Evolutionary conservation across 768 basidiomycete genomes (phyloP).

Genomic region (Amanita pseudoporphyria): DNA sequence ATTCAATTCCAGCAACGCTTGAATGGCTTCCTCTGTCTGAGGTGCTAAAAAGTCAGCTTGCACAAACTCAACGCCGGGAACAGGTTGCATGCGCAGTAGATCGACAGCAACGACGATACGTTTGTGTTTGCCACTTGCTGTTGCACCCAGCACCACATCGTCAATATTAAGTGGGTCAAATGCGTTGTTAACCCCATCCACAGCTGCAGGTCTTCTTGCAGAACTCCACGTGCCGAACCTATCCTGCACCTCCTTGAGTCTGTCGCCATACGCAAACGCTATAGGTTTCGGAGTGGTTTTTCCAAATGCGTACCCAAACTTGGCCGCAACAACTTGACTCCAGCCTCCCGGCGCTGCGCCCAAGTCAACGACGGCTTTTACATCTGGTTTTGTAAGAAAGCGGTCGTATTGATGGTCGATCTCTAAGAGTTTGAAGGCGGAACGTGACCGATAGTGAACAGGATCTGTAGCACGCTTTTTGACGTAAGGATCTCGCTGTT

Average conservation of each 20-base stretch:
- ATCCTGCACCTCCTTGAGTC: not conserved
- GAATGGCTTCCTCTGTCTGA: conserved; percentile 35
- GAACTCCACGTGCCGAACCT: not conserved
- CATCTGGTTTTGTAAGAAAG: conserved; percentile 43
- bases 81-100: conserved; percentile 58
- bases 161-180: conserved; percentile 8
- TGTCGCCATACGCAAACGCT: not conserved
- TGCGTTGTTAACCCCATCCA: not conserved
- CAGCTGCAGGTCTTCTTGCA: not conserved
- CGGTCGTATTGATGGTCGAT: conserved; percentile 48
- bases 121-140: conserved; percentile 7
- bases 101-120: conserved; percentile 66
- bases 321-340: conserved; percentile 73
- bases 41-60: conserved; percentile 71
- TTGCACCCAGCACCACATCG: not conserved
- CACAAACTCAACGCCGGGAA: conserved; percentile 65
- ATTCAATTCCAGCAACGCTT: conserved; percentile 20
- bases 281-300: not conserved
- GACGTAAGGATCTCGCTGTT: conserved; percentile 64
- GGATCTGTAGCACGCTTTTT: conserved; percentile 35
- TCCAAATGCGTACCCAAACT: conserved; percentile 39
- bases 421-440: conserved; percentile 88
- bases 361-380: conserved; percentile 68
- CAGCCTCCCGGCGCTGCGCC: conserved; percentile 93
- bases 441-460: conserved; percentile 64